phyloP scores from a whole-genome alignment of 306 rosid species.

The Cucurbita argyrosperma region DNA sequence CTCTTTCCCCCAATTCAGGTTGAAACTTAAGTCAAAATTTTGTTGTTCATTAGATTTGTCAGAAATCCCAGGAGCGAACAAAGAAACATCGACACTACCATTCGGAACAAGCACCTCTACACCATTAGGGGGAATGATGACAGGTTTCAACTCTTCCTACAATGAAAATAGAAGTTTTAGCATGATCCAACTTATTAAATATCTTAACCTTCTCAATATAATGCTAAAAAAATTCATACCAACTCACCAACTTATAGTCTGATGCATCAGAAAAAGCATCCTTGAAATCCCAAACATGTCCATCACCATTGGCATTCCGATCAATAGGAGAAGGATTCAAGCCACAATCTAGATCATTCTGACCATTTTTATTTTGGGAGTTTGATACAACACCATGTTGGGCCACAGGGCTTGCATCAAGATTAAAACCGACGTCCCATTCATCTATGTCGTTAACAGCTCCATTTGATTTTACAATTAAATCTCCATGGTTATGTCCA shows the following conservation, averaged over 20 bases:
- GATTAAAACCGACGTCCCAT: conserved; percentile 40
- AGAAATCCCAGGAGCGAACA: neutral
- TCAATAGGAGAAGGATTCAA: conserved; percentile 9
- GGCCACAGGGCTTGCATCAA: conserved; percentile 19
- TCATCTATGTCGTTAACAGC: conserved; percentile 20
- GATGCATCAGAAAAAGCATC: conserved; percentile 28
- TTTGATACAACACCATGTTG: conserved; percentile 13
- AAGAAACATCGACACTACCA: neutral
- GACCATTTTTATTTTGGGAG: conserved; percentile 14
- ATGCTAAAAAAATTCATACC: neutral
- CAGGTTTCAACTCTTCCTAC: conserved; percentile 19
- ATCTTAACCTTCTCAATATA: neutral
- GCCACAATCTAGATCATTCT: conserved; percentile 12
- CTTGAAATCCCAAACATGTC: conserved; percentile 30
- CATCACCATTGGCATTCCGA: conserved; percentile 8
- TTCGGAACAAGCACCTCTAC: neutral
- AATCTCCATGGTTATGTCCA: conserved; percentile 15
- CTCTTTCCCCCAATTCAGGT: neutral
- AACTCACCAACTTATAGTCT: conserved; percentile 17
- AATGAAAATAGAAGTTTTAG: neutral
- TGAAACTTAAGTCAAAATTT: conserved; percentile 7
- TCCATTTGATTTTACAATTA: conserved; percentile 23
- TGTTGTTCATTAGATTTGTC: conserved; percentile 11
- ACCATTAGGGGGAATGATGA: neutral
- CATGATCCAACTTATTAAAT: neutral